Base-by-base conservation (phyloP, 192 early-diverging fungal species). In the Obelidium mucronatum region DNA sequence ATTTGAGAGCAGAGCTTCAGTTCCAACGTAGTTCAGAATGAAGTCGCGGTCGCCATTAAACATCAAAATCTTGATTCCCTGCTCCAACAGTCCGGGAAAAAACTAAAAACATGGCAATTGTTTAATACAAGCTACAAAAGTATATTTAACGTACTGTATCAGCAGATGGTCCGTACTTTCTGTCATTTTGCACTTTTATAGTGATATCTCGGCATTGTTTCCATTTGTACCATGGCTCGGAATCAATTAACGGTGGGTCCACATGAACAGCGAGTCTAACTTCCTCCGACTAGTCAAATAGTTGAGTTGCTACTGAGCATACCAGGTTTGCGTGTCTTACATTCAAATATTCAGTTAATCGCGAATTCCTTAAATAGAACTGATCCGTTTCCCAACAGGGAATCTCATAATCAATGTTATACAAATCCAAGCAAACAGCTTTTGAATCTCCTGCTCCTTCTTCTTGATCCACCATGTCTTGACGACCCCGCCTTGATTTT, bases 1-100 rank as follows among this genome's bases (percentile, higher is more conserved):
- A 64, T 78, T 24, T 75, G 87, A 86, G 67, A 93, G 81, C 86
- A 88, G 88, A 26, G 70, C 44, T 40, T 79, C 87, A 31, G 61
- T 24, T 0, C 59, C 56, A 13, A 78, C 39, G 55, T 72, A 78
- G 40, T 78, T 68, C 1, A 78, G n/a, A 3, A 78, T 11, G 31
- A 62, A 39, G 42, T 78, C 76, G 3, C 26, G 11, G 59, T 71
- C 69, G 2, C 76, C 76, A 17, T 55, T 60, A 40, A 67, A 78
- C 4, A 78, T 58, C n/a, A 78, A 5, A 19, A 70, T 28, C 52
- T 52, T 65, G 13, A 78, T 26, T 3, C 69, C 67, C 35, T 0
- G 4, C 3, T 8, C 60, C n/a, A 78, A 42, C n/a, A 78, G 56
- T 15, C 19, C 24, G 6, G 59, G 39, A 31, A 77, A 26, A 30